Percentiles rank a stretch among this genome's conserved stretches.
Conservation (phyloP, 805 yeast species). For the Kregervanrija delftensis region DNA sequence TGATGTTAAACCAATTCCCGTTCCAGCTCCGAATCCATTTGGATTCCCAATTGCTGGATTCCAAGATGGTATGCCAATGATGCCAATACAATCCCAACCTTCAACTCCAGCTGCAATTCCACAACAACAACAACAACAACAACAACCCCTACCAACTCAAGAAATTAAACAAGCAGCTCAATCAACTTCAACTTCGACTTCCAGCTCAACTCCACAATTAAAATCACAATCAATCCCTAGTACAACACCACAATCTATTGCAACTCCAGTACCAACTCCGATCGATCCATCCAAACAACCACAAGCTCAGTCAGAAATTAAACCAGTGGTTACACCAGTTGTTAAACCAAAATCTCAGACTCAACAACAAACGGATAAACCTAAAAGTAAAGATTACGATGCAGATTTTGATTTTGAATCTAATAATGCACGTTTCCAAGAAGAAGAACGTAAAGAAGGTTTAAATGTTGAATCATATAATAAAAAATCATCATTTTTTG, state of each 20-base stretch:
- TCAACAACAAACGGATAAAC: not conserved
- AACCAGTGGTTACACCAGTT: constrained; percentile 13
- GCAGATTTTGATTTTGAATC: constrained; percentile 79
- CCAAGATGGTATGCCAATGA: constrained; percentile 10
- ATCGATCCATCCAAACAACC: not conserved
- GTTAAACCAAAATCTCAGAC: not conserved
- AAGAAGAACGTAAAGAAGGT: constrained; percentile 22
- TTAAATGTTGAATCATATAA: constrained; percentile 47
- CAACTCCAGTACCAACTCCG: not conserved
- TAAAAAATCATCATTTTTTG: constrained; percentile 83
- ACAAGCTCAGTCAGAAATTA: not conserved
- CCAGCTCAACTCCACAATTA: too few relatives aligned
- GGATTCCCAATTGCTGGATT: constrained; percentile 13
- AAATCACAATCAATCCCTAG: too few relatives aligned
- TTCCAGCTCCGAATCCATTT: constrained; percentile 24
- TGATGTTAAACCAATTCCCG: constrained; percentile 50
- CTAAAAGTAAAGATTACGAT: constrained; percentile 34
- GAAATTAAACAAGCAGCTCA: too few relatives aligned
- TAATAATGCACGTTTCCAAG: constrained; percentile 65
- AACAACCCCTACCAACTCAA: constrained; percentile 3
- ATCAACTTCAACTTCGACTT: too few relatives aligned
- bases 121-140: constrained; percentile 8
- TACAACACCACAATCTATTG: not conserved
- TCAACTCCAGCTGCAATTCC: constrained; percentile 4
- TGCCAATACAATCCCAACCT: not conserved